phyloP scores from a whole-genome alignment of 345 rosid species.

The Corchorus capsularis region DNA sequence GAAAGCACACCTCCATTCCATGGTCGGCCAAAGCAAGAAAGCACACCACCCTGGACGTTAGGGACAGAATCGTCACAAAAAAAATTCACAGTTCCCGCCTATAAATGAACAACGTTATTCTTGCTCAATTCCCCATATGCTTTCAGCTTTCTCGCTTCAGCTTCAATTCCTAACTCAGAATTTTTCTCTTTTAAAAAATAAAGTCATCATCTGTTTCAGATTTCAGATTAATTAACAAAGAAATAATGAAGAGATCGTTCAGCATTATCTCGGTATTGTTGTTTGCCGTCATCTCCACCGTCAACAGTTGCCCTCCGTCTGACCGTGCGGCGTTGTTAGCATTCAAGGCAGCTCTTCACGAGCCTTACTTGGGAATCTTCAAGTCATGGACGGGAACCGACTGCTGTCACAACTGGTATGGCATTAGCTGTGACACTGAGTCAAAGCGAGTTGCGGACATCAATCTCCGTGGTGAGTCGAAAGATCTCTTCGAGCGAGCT shows the following conservation, averaged over 20 bases:
- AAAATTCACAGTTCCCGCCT: constrained; percentile 25
- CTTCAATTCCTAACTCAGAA: too few relatives aligned
- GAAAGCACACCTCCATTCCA: not conserved
- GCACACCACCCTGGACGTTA: constrained; percentile 12
- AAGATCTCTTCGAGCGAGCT: constrained; percentile 71
- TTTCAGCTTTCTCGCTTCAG: not conserved
- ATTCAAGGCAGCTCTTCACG: constrained; percentile 67
- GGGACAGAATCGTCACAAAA: constrained; percentile 39
- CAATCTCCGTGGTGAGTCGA: constrained; percentile 88
- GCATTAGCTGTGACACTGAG: constrained; percentile 73
- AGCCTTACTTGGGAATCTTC: constrained; percentile 74
- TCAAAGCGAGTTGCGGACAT: constrained; percentile 77
- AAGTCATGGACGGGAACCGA: constrained; percentile 76
- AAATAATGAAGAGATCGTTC: constrained; percentile 15
- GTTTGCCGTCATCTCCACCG: constrained; percentile 37
- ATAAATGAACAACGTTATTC: constrained; percentile 11
- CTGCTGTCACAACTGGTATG: constrained; percentile 94
- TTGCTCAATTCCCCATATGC: constrained; percentile 16
- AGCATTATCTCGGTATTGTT: constrained; percentile 28
- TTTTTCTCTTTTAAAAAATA: not conserved
- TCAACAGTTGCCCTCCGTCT: constrained; percentile 64
- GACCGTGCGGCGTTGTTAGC: constrained; percentile 73
- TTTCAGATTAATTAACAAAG: constrained; percentile 9
- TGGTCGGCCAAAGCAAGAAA: constrained; percentile 1
- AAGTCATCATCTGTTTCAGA: constrained; percentile 30